phyloP scores from a whole-genome alignment of 805 yeast species.

The Hanseniaspora mollemarum region DNA sequence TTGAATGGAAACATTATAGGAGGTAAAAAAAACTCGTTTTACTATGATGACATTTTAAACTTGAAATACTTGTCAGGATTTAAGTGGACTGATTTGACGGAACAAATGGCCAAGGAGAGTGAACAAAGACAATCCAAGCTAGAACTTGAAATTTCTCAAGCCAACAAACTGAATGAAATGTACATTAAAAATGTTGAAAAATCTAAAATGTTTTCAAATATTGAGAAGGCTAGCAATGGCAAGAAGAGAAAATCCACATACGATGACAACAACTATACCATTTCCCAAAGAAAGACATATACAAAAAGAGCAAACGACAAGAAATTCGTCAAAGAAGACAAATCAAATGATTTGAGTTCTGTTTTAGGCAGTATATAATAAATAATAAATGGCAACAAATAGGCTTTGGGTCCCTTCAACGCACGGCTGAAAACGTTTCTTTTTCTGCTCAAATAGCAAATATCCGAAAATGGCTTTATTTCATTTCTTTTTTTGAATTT shows the following conservation, averaged over 20 bases:
- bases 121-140: conserved; percentile 80
- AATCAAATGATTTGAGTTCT: conserved; percentile 32
- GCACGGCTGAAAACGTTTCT: not conserved
- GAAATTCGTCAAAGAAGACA: conserved; percentile 34
- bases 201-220: conserved; percentile 66
- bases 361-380: conserved; percentile 31
- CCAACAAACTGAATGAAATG: conserved; percentile 72
- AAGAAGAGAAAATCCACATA: conserved; percentile 28
- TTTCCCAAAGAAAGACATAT: conserved; percentile 59
- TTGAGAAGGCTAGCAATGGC: conserved; percentile 35
- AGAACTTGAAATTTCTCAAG: conserved; percentile 80
- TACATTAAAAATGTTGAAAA: conserved; percentile 76
- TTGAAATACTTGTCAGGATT: conserved; percentile 81
- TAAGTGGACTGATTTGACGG: conserved; percentile 91
- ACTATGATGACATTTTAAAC: conserved; percentile 88
- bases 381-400: no score
- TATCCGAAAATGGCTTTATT: no score
- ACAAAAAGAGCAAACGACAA: conserved; percentile 58
- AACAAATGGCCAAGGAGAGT: conserved; percentile 80
- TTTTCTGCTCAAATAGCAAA: conserved; percentile 5
- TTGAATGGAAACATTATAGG: conserved; percentile 83
- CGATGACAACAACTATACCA: conserved; percentile 29
- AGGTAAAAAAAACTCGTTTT: conserved; percentile 81
- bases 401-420: no score
- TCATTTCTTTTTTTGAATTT: no score